Evolutionary conservation across 1,284 basidiomycete genomes (phyloP).

Genomic region (Leccinum fallax): DNA sequence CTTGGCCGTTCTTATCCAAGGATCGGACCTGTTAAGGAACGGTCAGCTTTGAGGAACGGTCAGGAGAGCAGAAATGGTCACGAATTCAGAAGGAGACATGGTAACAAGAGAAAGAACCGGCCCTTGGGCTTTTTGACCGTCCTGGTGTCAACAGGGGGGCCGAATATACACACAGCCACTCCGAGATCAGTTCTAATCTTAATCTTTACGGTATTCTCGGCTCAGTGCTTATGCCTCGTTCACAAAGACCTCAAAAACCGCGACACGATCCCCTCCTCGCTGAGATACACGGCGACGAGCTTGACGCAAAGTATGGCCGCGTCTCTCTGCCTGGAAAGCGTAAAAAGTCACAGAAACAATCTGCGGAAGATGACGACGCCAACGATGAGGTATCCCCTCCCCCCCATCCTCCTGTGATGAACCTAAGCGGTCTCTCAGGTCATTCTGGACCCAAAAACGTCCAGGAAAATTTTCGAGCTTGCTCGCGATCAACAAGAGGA

Average conservation of each 20-base stretch:
- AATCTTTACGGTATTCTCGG: background rate
- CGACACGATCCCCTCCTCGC: conserved; percentile 87
- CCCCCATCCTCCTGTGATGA: background rate
- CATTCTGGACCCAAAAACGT: conserved; percentile 84
- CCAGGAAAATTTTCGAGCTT: conserved; percentile 88
- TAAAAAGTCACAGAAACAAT: conserved; percentile 54
- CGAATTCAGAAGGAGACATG: conserved; percentile 20
- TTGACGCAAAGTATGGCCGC: conserved; percentile 75
- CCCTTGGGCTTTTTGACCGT: background rate
- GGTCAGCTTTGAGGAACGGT: conserved; percentile 12
- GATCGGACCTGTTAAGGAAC: conserved; percentile 50
- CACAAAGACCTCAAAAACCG: conserved; percentile 53
- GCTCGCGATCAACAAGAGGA: conserved; percentile 95
- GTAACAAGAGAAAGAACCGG: background rate
- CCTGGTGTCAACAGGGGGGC: conserved; percentile 2
- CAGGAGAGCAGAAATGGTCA: conserved; percentile 7
- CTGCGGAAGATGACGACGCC: conserved; percentile 43
- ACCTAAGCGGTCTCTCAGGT: conserved; percentile 46
- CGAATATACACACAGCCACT: conserved; percentile 21
- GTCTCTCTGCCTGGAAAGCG: conserved; percentile 75
- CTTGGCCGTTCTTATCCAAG: conserved; percentile 73
- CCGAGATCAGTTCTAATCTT: background rate
- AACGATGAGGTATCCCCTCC: conserved; percentile 57
- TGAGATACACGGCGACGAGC: conserved; percentile 78
- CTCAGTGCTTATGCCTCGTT: conserved; percentile 58